Evolutionary conservation across 1,284 basidiomycete species (phyloP), one percentile per base, ranked within the genome.

Genomic region (Cutaneotrichosporon mucoides): DNA sequence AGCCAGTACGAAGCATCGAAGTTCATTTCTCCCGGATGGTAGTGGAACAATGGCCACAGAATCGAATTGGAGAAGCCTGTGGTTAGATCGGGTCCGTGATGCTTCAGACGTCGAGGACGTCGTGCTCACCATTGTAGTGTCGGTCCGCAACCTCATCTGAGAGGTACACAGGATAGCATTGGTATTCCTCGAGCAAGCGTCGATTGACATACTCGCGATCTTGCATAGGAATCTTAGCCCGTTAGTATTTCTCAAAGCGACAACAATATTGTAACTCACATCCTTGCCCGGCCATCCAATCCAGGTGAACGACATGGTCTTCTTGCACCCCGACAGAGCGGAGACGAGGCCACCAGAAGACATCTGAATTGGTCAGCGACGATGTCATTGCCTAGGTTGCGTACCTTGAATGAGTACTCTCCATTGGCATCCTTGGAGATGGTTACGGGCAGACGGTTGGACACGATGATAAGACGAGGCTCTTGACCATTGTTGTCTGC

Each of bases 1-100:
- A 89, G 85, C 95, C 95, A 99, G 78, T 98, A 91, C 72, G 89
- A 90, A 80, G 97, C 92, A 79, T 98, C 95, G 75, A 99, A 99
- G 80, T 93, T 96, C 93, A 99, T 99, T 80, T 97, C 93, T 66
- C 93, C 92, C 12, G 92, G 92, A 76, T 97, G 94, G 79, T 98
- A 99, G 78, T 99, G 95, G 84, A 99, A 98, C 50, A 99, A 83
- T 0, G 95, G 95, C 95, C 95, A 99, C 43, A 99, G 86, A 79
- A 99, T 99, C 53, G 92, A 96, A 82, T 99, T 99, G 67, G 92
- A 94, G 83, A 99, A 99, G 34, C 77, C 75, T 76, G 51, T 0
- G 15, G 38, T 40, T 12, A 40, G 38, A 40, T 9, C 24, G 24
- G 24, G 24, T 24, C 24, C 24, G 38, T 8, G 49, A n/a, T 24